These are phyloP conservation scores for Schwanniomyces yamadae DNA, from an alignment of 805 yeast species.

Conservation along the genomic window DNA sequence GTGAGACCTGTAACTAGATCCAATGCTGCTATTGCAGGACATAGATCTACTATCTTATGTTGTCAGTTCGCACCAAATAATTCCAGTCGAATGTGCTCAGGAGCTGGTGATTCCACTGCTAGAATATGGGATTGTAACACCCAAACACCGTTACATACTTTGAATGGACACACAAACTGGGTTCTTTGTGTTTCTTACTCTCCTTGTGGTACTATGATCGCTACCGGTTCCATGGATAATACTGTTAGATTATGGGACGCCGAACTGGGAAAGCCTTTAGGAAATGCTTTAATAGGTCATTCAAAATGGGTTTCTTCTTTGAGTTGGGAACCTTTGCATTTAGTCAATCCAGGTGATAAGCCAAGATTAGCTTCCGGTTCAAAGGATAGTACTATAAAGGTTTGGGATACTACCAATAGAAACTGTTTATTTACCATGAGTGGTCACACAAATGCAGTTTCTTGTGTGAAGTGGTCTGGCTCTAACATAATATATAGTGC, in stretches of 20 bases:
- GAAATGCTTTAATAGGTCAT: conserved; percentile 78
- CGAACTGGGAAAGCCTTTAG: conserved; percentile 67
- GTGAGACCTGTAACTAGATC: conserved; percentile 90
- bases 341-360: conserved; percentile 60
- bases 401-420: conserved; percentile 84
- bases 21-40: conserved; percentile 91
- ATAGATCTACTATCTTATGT: conserved; percentile 89
- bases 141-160: conserved; percentile 80
- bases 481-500: conserved; percentile 78
- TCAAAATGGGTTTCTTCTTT: conserved; percentile 85
- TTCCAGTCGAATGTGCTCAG: conserved; percentile 83
- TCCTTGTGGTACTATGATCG: conserved; percentile 86
- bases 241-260: conserved; percentile 88
- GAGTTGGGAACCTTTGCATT: conserved; percentile 92
- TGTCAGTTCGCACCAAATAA: conserved; percentile 92
- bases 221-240: conserved; percentile 95
- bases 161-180: conserved; percentile 89
- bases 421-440: conserved; percentile 67
- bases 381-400: conserved; percentile 83
- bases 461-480: conserved; percentile 98
- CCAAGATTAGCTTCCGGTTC: conserved; percentile 84
- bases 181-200: conserved; percentile 89
- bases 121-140: conserved; percentile 97
- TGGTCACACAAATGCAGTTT: conserved; percentile 86
- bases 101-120: conserved; percentile 95